Conservation (phyloP, 1,284 basidiomycete species). For the Microbotryum silenes-acaulis region DNA sequence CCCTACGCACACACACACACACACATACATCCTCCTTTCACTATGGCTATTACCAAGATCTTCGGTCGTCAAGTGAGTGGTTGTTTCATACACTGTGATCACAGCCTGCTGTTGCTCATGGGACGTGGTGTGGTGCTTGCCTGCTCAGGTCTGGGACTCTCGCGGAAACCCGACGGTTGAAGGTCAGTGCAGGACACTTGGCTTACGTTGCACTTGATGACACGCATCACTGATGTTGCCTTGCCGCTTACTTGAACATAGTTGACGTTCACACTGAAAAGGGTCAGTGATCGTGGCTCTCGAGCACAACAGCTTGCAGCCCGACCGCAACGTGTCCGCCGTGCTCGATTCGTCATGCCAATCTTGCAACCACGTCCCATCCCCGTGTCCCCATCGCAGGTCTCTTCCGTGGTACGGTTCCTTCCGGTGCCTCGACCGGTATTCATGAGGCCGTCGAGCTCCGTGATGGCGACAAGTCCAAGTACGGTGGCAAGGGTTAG, state of each 20-base stretch:
- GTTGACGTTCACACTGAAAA: constrained; percentile 75
- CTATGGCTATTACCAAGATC: no score
- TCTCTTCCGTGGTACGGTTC: constrained; percentile 88
- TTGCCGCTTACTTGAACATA: background rate
- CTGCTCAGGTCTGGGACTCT: constrained; percentile 29
- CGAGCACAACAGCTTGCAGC: background rate
- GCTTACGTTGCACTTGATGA: background rate
- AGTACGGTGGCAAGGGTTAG: constrained; percentile 91
- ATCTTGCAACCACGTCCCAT: constrained; percentile 16
- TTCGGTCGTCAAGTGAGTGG: no score
- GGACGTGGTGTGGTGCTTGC: no score
- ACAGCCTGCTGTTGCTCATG: no score
- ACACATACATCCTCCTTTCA: no score
- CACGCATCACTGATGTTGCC: background rate
- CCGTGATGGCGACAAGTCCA: constrained; percentile 87
- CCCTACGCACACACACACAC: no score
- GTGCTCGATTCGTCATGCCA: constrained; percentile 23
- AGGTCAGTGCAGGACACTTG: constrained; percentile 5
- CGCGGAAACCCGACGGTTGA: constrained; percentile 34
- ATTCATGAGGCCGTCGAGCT: constrained; percentile 98
- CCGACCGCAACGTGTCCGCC: constrained; percentile 1
- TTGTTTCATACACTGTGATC: no score
- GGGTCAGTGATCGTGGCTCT: constrained; percentile 20
- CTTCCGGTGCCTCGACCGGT: constrained; percentile 97
- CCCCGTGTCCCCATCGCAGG: constrained; percentile 48